These are phyloP conservation scores for Malania oleifera DNA, from an alignment of 164 flowering plant species.

Conservation along the genomic window DNA sequence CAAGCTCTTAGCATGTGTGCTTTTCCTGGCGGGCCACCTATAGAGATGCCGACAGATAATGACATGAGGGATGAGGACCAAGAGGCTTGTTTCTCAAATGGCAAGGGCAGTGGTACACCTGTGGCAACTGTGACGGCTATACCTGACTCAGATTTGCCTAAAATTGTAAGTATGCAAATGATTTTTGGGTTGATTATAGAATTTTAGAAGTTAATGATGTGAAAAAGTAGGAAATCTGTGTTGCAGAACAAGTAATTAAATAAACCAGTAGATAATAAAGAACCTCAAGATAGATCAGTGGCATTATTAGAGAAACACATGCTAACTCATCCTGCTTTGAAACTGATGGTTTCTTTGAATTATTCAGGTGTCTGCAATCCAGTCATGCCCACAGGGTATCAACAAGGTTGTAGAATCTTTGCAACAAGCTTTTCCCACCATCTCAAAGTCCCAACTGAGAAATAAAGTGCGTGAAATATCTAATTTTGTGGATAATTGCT, in stretches of 20 bases:
- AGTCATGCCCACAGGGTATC: slow-evolving; percentile 53
- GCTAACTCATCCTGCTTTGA: neutral
- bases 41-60: slow-evolving; percentile 31
- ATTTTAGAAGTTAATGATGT: neutral
- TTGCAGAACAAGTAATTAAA: no score
- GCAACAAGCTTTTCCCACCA: slow-evolving; percentile 54
- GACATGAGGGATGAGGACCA: slow-evolving; percentile 28
- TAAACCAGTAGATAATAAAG: no score
- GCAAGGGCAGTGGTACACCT: slow-evolving; percentile 22
- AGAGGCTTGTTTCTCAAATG: slow-evolving; percentile 28
- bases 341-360: neutral
- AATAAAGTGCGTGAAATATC: slow-evolving; percentile 81
- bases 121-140: slow-evolving; percentile 22
- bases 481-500: slow-evolving; percentile 67
- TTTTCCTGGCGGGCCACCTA: slow-evolving; percentile 33
- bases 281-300: no score
- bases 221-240: no score
- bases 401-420: slow-evolving; percentile 53
- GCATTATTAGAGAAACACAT: no score
- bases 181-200: neutral
- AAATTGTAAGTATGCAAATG: slow-evolving; percentile 49
- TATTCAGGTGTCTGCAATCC: slow-evolving; percentile 59
- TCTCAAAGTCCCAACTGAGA: slow-evolving; percentile 53
- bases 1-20: slow-evolving; percentile 60
- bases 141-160: slow-evolving; percentile 53